Percentiles rank a stretch among this genome's conserved stretches.
These are phyloP conservation scores for Ilyonectria sp. DNA, from an alignment of 2,329 filamentous ascomycete genomes.

Conservation along the genomic window DNA sequence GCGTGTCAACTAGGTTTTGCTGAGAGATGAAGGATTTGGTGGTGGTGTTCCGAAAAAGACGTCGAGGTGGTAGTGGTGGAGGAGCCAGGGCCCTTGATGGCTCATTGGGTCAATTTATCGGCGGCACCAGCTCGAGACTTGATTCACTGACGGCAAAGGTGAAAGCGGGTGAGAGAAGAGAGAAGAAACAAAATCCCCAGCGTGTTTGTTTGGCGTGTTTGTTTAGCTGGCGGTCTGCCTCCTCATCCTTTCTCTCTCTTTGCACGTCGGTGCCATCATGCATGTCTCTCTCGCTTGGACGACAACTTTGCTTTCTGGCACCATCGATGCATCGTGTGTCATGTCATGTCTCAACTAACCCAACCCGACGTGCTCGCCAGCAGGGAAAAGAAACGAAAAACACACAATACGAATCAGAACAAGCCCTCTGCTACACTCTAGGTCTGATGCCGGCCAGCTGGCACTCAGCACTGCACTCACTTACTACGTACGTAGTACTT, in stretches of 20 bases:
- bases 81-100: conserved; percentile 3
- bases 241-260: not conserved
- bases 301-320: conserved; percentile 16
- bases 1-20: not conserved
- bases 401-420: not conserved
- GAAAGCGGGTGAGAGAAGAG: not conserved
- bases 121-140: conserved; percentile 4
- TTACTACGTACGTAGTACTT: too few relatives aligned
- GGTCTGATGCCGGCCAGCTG: not conserved
- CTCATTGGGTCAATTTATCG: conserved; percentile 24
- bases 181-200: not conserved
- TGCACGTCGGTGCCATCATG: not conserved
- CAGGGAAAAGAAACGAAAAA: conserved; percentile 2
- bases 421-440: not conserved
- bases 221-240: not conserved
- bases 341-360: conserved; percentile 19
- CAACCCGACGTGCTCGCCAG: not conserved
- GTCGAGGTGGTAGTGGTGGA: not conserved
- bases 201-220: not conserved
- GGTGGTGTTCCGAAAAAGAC: not conserved
- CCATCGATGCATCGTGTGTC: conserved; percentile 20
- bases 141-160: not conserved
- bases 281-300: conserved; percentile 13
- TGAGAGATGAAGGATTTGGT: conserved; percentile 2
- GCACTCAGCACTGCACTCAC: not conserved